Evolutionary conservation across 2,329 filamentous ascomycete species (phyloP).

Genomic region (Delphinella strobiligena): DNA sequence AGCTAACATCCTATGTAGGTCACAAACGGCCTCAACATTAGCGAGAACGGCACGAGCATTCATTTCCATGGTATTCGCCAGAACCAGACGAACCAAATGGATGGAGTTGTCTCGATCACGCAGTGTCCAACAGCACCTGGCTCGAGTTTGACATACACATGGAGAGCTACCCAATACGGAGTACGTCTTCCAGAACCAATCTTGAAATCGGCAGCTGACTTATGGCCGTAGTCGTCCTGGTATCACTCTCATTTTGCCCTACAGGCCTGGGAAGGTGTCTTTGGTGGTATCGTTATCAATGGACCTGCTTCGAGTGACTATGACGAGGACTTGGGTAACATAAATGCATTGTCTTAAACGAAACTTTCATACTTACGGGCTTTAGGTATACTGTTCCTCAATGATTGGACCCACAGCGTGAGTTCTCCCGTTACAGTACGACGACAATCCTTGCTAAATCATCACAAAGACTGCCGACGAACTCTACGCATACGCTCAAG

Average conservation of each 20-base stretch:
- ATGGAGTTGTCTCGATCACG: conserved; percentile 35
- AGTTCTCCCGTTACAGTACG: no score
- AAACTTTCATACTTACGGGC: no score
- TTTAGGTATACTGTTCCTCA: no score
- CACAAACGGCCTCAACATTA: conserved; percentile 21
- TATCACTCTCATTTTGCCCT: conserved; percentile 42
- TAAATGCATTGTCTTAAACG: no score
- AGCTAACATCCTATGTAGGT: no score
- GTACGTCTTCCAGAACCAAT: conserved; percentile 34
- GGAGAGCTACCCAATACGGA: conserved; percentile 26
- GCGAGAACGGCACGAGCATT: conserved; percentile 39
- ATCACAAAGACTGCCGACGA: conserved; percentile 17
- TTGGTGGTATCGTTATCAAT: conserved; percentile 28
- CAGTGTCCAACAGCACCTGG: conserved; percentile 28
- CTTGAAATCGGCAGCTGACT: no score
- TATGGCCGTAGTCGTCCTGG: no score
- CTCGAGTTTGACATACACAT: conserved; percentile 21
- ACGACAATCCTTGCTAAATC: no score
- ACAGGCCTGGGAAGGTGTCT: conserved; percentile 28
- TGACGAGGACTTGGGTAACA: conserved; percentile 23
- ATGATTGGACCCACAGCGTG: conserved; percentile 27
- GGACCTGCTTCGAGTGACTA: conserved; percentile 26
- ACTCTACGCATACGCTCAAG: conserved; percentile 15
- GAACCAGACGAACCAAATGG: conserved; percentile 39
- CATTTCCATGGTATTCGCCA: conserved; percentile 38